Evolutionary conservation across 2,329 filamentous ascomycete species (phyloP).

Genomic region (Exserohilum rostratum): DNA sequence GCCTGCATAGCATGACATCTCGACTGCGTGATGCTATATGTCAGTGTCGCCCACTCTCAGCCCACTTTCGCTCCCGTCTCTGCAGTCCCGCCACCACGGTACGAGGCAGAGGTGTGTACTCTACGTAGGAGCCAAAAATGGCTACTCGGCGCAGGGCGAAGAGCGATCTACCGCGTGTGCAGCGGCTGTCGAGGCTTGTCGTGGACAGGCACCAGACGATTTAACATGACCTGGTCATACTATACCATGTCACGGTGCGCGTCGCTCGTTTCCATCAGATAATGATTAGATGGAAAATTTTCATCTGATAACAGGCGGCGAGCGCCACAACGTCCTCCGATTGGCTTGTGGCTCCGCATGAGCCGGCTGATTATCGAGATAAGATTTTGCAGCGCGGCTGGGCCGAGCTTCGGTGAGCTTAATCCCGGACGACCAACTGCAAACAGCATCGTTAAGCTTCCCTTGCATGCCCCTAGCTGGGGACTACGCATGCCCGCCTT

Average conservation of each 20-base stretch:
- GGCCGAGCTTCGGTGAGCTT: conserved; percentile 32
- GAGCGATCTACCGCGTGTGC: too few relatives aligned
- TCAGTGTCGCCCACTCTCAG: not conserved
- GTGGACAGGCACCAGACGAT: not conserved
- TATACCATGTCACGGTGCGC: too few relatives aligned
- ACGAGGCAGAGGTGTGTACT: not conserved
- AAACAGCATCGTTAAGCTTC: conserved; percentile 15
- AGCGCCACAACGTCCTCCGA: conserved; percentile 8
- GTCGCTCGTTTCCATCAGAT: conserved; percentile 30
- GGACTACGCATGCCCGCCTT: conserved; percentile 12
- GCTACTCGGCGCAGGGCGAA: too few relatives aligned
- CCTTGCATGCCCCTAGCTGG: conserved; percentile 18
- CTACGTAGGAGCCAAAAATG: too few relatives aligned
- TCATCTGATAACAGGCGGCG: conserved; percentile 32
- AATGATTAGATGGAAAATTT: conserved; percentile 38
- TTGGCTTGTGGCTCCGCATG: conserved; percentile 21
- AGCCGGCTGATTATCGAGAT: conserved; percentile 33
- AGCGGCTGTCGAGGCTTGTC: too few relatives aligned
- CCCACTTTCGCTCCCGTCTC: not conserved
- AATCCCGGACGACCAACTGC: conserved; percentile 21
- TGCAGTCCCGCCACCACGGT: conserved; percentile 6
- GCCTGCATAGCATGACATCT: not conserved
- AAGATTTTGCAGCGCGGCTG: conserved; percentile 26
- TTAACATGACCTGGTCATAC: too few relatives aligned
- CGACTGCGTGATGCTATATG: not conserved